phyloP scores from a whole-genome alignment of 176 grass and related monocot species.

The Alopecurus myosuroides region DNA sequence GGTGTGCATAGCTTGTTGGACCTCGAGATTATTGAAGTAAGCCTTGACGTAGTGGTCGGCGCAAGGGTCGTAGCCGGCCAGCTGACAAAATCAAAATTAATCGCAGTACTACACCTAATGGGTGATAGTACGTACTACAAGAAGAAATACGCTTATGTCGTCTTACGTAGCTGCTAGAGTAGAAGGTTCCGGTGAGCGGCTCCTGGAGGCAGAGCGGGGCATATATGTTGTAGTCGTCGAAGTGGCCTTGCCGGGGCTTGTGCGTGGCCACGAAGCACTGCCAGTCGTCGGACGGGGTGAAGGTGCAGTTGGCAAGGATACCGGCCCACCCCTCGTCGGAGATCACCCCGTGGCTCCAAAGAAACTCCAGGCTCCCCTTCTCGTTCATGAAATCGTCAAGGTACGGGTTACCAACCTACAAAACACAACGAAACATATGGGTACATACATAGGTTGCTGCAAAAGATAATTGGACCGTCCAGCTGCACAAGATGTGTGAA shows the following conservation, averaged over 20 bases:
- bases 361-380: slow-evolving; percentile 17
- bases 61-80: slow-evolving; percentile 39
- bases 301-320: slow-evolving; percentile 43
- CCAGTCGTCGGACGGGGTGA: neutral
- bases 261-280: neutral
- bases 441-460: neutral
- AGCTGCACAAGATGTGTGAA: neutral
- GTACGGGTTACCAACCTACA: slow-evolving; percentile 40
- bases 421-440: neutral
- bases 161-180: slow-evolving; percentile 17
- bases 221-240: slow-evolving; percentile 35
- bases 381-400: slow-evolving; percentile 22
- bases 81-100: neutral
- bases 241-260: neutral
- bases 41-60: neutral
- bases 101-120: no score
- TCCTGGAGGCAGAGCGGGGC: slow-evolving; percentile 29
- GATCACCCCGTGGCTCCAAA: slow-evolving; percentile 49
- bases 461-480: neutral
- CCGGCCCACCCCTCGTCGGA: slow-evolving; percentile 32
- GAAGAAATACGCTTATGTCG: neutral
- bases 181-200: neutral
- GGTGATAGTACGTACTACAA: no score
- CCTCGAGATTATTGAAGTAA: slow-evolving; percentile 36
- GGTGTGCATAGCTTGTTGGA: slow-evolving; percentile 49